These are phyloP conservation scores for Wickerhamiella qilinensis DNA, from an alignment of 805 yeast species.

Conservation along the genomic window DNA sequence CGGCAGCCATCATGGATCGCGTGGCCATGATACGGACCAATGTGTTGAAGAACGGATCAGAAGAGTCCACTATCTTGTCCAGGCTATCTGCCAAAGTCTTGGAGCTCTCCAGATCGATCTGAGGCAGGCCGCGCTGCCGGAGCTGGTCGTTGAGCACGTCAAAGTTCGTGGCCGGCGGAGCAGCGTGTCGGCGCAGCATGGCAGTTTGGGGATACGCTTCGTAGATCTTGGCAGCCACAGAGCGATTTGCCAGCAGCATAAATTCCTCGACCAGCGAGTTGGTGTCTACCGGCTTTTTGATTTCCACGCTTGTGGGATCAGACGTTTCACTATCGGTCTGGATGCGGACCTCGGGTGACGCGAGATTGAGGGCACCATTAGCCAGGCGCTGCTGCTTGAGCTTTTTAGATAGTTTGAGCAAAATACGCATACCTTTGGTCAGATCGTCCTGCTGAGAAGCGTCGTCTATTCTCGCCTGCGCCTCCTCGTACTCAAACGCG, in stretches of 20 bases:
- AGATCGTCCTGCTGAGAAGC: slow-evolving; percentile 57
- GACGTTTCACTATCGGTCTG: slow-evolving; percentile 95
- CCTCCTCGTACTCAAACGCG: slow-evolving; percentile 88
- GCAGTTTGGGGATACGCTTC: slow-evolving; percentile 96
- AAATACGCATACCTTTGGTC: slow-evolving; percentile 75
- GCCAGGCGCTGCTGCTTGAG: slow-evolving; percentile 73
- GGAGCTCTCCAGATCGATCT: slow-evolving; percentile 68
- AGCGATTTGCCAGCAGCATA: slow-evolving; percentile 92
- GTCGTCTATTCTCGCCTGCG: slow-evolving; percentile 86
- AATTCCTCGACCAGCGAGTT: slow-evolving; percentile 96
- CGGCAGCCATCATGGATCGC: slow-evolving; percentile 98
- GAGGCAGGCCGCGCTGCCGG: slow-evolving; percentile 58
- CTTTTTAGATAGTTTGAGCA: slow-evolving; percentile 64
- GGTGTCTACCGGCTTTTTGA: slow-evolving; percentile 74
- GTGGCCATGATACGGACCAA: slow-evolving; percentile 92
- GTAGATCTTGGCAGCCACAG: slow-evolving; percentile 85
- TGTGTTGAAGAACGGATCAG: slow-evolving; percentile 85
- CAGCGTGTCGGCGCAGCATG: slow-evolving; percentile 91
- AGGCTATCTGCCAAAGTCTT: slow-evolving; percentile 85
- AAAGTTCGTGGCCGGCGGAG: slow-evolving; percentile 93
- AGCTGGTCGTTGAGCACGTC: slow-evolving; percentile 82
- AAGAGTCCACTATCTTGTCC: slow-evolving; percentile 68
- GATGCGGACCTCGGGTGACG: slow-evolving; percentile 96
- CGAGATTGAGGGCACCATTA: slow-evolving; percentile 91
- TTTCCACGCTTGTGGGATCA: slow-evolving; percentile 90